A percentile compares a stretch with the other conserved stretches of the same genome.
These are phyloP conservation scores for Umbelopsis vinacea DNA, from an alignment of 192 early-diverging fungal genomes.

Conservation along the genomic window DNA sequence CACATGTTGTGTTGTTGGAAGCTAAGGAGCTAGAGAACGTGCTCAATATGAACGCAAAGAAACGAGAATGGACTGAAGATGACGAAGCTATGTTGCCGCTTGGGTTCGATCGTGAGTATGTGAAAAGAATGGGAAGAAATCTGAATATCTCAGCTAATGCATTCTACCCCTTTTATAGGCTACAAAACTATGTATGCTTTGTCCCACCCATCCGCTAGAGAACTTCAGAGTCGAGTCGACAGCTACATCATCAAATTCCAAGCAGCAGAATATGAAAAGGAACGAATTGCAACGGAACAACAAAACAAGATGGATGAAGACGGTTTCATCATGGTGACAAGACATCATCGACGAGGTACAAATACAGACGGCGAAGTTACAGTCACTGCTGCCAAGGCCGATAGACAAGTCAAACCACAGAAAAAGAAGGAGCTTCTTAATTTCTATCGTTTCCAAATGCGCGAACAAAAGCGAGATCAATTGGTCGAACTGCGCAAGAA, in stretches of 20 bases:
- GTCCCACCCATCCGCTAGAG: constrained; percentile 39
- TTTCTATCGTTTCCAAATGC: constrained; percentile 97
- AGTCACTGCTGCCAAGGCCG: constrained; percentile 57
- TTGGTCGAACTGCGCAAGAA: constrained; percentile 84
- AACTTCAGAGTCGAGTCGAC: constrained; percentile 71
- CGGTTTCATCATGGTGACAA: constrained; percentile 87
- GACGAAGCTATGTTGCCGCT: constrained; percentile 50
- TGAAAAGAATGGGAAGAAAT: not conserved
- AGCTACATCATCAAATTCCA: constrained; percentile 79
- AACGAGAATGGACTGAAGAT: constrained; percentile 62
- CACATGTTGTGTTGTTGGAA: constrained; percentile 73
- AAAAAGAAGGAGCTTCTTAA: constrained; percentile 86
- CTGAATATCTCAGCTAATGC: not conserved
- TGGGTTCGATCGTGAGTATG: constrained; percentile 53
- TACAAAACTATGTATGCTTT: constrained; percentile 28
- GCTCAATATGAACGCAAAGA: constrained; percentile 62
- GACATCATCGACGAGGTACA: constrained; percentile 63
- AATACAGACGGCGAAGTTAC: constrained; percentile 74
- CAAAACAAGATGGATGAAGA: constrained; percentile 90
- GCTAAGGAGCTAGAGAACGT: constrained; percentile 64
- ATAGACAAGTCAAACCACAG: constrained; percentile 54
- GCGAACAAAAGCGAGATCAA: constrained; percentile 90
- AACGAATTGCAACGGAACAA: constrained; percentile 62
- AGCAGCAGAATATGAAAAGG: constrained; percentile 71
- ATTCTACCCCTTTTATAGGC: constrained; percentile 24